A percentile compares a stretch with the other conserved stretches of the same genome.
Evolutionary conservation across 331 rosid genomes (phyloP).

Genomic region (Malus hybrid): DNA sequence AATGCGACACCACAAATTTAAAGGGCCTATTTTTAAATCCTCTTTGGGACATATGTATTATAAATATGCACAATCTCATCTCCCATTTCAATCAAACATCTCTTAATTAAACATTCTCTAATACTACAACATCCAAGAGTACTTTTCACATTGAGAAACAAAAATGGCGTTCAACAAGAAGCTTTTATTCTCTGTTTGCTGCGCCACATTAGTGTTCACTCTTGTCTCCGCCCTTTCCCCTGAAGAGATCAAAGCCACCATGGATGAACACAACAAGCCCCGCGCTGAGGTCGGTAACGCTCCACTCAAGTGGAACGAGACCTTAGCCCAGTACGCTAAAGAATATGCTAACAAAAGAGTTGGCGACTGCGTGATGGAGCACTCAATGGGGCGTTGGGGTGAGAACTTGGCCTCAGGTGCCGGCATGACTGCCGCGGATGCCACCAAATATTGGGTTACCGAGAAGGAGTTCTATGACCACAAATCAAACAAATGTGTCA

Average conservation of each 20-base stretch:
- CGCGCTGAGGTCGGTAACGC: background rate
- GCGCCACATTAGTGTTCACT: background rate
- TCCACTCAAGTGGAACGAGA: background rate
- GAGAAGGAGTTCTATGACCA: slow-evolving; percentile 20
- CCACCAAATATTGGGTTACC: slow-evolving; percentile 15
- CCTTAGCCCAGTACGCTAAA: slow-evolving; percentile 8
- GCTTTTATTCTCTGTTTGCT: background rate
- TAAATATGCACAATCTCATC: background rate
- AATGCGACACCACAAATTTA: background rate
- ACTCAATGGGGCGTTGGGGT: slow-evolving; percentile 13
- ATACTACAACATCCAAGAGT: background rate
- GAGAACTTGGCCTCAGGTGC: slow-evolving; percentile 4
- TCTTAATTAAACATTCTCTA: background rate
- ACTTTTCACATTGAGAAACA: background rate
- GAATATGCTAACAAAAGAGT: slow-evolving; percentile 2
- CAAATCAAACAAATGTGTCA: background rate
- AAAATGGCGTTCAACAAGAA: background rate
- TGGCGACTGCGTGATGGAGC: slow-evolving; percentile 9
- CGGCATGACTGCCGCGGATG: slow-evolving; percentile 1
- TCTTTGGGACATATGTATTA: no score
- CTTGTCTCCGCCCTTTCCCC: background rate
- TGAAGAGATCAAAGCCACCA: background rate
- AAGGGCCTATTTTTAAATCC: no score
- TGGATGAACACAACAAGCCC: slow-evolving; percentile 13
- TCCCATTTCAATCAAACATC: background rate